phyloP scores from a whole-genome alignment of 192 early-diverging fungal genomes.

The Podochytrium sp. region DNA sequence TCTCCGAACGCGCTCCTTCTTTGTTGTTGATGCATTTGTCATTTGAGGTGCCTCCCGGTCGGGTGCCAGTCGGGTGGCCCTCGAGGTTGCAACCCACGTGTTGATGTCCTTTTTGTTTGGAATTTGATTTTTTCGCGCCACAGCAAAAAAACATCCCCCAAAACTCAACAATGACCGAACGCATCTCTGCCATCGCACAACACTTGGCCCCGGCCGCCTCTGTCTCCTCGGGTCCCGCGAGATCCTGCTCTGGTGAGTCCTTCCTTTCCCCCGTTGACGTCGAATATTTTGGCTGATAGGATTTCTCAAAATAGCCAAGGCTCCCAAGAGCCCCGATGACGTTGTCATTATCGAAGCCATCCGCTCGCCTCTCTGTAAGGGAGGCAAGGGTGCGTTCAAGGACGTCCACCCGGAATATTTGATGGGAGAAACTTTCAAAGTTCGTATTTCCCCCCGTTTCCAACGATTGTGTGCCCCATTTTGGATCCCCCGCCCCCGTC shows the following conservation, averaged over 20 bases:
- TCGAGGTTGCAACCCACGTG: too few species aligned
- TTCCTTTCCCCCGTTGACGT: not conserved
- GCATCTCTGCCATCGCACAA: constrained; percentile 9
- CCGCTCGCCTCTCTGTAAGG: constrained; percentile 87
- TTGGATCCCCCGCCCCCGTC: too few species aligned
- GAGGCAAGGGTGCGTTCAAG: constrained; percentile 90
- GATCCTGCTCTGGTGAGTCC: not conserved
- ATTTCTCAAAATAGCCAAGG: constrained; percentile 33
- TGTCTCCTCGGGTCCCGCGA: not conserved
- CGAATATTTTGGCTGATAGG: not conserved
- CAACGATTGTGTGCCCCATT: too few species aligned
- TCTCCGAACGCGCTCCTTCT: too few species aligned
- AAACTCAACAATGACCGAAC: constrained; percentile 5
- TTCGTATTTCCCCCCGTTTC: not conserved
- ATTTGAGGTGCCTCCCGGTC: too few species aligned
- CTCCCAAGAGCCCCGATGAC: constrained; percentile 81
- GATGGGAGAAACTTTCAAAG: constrained; percentile 76
- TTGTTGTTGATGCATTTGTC: too few species aligned
- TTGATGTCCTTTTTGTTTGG: too few species aligned
- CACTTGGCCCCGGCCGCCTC: constrained; percentile 8
- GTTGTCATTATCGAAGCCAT: constrained; percentile 88
- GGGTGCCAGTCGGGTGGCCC: too few species aligned
- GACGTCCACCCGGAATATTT: constrained; percentile 79
- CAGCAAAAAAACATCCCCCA: not conserved
- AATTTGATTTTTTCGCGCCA: too few species aligned